These are phyloP conservation scores for Magnaporthiopsis rhizophila DNA, from an alignment of 2,329 filamentous ascomycete genomes.

Conservation along the genomic window DNA sequence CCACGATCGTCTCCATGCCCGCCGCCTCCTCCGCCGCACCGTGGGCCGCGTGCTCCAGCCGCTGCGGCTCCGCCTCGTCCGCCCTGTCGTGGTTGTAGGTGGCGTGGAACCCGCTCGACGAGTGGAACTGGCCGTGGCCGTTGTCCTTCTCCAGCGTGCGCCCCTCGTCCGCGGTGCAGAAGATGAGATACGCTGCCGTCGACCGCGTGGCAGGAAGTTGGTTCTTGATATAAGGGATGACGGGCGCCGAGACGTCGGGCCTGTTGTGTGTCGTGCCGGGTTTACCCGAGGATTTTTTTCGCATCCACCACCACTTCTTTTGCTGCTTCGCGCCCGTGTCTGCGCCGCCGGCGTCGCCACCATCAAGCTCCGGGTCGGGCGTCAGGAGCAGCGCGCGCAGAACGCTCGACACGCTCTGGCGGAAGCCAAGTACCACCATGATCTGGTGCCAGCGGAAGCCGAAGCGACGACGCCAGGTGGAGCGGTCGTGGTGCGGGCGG, in stretches of 20 bases:
- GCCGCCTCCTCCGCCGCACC: conserved; percentile 8
- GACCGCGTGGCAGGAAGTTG: conserved; percentile 14
- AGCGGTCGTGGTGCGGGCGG: conserved; percentile 24
- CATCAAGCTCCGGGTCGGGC: neutral
- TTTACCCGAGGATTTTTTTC: neutral
- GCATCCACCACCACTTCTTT: neutral
- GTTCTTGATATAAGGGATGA: conserved; percentile 11
- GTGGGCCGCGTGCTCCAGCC: conserved; percentile 10
- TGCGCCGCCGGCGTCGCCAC: neutral
- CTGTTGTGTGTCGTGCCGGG: neutral
- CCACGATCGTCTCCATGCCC: conserved; percentile 19
- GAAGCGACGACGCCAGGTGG: conserved; percentile 10
- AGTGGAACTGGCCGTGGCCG: conserved; percentile 12
- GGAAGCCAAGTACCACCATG: conserved; percentile 15
- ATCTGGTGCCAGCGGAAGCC: conserved; percentile 21
- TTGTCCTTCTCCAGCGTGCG: conserved; percentile 22
- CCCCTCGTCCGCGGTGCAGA: conserved; percentile 18
- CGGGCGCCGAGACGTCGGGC: neutral
- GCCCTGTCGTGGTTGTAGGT: conserved; percentile 21
- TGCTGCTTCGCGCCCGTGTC: neutral
- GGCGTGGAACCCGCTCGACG: conserved; percentile 17
- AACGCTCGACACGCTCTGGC: conserved; percentile 18
- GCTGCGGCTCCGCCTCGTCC: conserved; percentile 16
- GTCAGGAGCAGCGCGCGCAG: conserved; percentile 17
- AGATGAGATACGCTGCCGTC: conserved; percentile 22